These are phyloP conservation scores for Tillandsia leiboldiana DNA, from an alignment of 176 grass and related monocot species.

Conservation along the genomic window DNA sequence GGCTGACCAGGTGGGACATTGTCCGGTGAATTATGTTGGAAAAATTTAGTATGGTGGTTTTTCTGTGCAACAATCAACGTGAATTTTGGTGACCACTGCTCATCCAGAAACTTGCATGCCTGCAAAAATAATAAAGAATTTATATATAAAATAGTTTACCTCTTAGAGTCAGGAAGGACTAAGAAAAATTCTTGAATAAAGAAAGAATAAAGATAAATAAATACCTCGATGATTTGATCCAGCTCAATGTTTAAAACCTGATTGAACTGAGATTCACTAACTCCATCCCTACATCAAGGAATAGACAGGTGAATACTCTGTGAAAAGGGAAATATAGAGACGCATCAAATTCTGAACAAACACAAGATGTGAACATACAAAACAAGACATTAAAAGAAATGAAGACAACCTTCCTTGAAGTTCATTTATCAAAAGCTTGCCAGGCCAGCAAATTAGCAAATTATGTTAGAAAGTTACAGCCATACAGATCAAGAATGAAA, in stretches of 20 bases:
- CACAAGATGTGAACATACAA: not conserved
- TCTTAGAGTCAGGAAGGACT: not conserved
- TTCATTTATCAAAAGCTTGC: not conserved
- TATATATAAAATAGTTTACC: not conserved
- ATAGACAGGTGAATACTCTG: not conserved
- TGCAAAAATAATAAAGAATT: constrained; percentile 14
- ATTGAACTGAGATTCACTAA: constrained; percentile 79
- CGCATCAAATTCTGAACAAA: not conserved
- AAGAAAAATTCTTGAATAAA: not conserved
- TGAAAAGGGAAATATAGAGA: not conserved
- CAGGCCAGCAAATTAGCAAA: not conserved
- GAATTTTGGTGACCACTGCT: constrained; percentile 63
- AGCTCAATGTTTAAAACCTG: constrained; percentile 86
- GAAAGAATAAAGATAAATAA: not conserved
- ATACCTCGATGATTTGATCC: constrained; percentile 89
- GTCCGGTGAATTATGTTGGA: constrained; percentile 37
- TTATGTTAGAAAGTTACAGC: not conserved
- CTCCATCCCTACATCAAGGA: constrained; percentile 50
- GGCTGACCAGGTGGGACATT: constrained; percentile 76
- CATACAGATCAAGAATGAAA: too few relatives aligned
- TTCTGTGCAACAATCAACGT: constrained; percentile 86
- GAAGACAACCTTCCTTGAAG: not conserved
- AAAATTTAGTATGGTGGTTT: constrained; percentile 89
- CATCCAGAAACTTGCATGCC: constrained; percentile 82
- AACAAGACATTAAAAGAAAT: not conserved